Base-by-base conservation (phyloP, 768 basidiomycete species). In the Holtermannia corniformis region DNA sequence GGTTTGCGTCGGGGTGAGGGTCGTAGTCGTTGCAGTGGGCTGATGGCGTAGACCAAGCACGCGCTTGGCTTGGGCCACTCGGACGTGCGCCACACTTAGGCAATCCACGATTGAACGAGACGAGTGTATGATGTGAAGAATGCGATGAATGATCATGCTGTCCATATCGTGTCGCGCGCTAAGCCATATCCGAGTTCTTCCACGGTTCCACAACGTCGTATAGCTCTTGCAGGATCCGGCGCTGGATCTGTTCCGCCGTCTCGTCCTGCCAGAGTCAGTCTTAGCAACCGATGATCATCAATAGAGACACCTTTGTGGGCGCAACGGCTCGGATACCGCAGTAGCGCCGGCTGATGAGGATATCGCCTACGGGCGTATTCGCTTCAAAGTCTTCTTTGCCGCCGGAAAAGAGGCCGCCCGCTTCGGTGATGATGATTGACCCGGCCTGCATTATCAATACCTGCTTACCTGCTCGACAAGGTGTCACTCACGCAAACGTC, bases 401-500 rank as follows among this genome's bases (percentile, higher is more conserved):
- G 41, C 87, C 88, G 10, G 83, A 82, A 28, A 87, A 82, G 20
- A 84, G 73, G 7, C 84, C 80, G 3, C 92, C 92, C 0, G 90
- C 85, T 68, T 92, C 92, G 56, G 87, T 80, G 0, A 86, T 84
- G 56, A 97, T 91, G 60, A 95, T 82, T 4, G 87, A 81, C 0
- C 91, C 92, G 3, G 92, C 89, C 75, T 80, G 60, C 3, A 56
- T 57, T 44, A 59, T 54, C 61, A 61, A 13, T 51, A 22, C n/a
- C n/a, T 24, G 49, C 26, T 45, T 37, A 14, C 28, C 16, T 21
- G 14, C 25, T 12, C 16, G 47, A n/a, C 21, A 13, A 41, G 23
- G 3, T 21, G 27, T 2, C 41, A 75, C 78, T 64, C 59, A 79
- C 81, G 61, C 85, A 89, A 44, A 91, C 84, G 69, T 91, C 86